Percentiles rank a stretch among this genome's conserved stretches.
These are phyloP conservation scores for Leccinum solheimii DNA, from an alignment of 1,284 basidiomycete genomes.

Conservation along the genomic window DNA sequence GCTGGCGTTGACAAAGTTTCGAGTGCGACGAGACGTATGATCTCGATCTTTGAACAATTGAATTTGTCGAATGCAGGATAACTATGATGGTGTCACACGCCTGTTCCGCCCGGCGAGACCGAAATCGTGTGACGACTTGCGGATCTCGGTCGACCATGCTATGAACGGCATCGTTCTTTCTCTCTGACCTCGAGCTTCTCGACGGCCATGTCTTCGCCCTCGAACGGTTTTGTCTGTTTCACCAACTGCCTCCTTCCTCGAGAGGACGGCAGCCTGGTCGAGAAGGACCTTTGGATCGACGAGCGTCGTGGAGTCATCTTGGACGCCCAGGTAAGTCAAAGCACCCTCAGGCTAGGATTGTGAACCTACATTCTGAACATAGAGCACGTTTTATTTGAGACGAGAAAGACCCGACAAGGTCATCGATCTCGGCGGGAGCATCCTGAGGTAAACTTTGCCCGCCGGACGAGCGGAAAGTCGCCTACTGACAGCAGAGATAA, in stretches of 20 bases:
- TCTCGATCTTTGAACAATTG: background rate
- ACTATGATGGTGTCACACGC: background rate
- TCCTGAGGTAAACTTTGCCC: conserved; percentile 55
- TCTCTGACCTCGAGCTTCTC: conserved; percentile 8
- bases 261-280: conserved; percentile 70
- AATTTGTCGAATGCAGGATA: background rate
- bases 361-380: conserved; percentile 5
- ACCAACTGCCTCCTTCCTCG: conserved; percentile 78
- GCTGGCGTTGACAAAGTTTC: background rate
- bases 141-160: conserved; percentile 1
- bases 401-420: conserved; percentile 61
- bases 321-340: conserved; percentile 60
- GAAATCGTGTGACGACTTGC: conserved; percentile 17
- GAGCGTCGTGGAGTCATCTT: conserved; percentile 66
- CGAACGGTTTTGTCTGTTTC: conserved; percentile 76
- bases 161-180: conserved; percentile 7
- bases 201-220: conserved; percentile 32
- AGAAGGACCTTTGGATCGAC: conserved; percentile 78
- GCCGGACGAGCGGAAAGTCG: background rate
- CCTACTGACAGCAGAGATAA: conserved; percentile 11
- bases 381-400: conserved; percentile 60
- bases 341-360: too few species aligned
- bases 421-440: conserved; percentile 70
- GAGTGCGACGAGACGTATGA: background rate
- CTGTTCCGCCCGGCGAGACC: background rate